These are phyloP conservation scores for Botryotinia calthae DNA, from an alignment of 2,329 filamentous ascomycete genomes.

Conservation along the genomic window DNA sequence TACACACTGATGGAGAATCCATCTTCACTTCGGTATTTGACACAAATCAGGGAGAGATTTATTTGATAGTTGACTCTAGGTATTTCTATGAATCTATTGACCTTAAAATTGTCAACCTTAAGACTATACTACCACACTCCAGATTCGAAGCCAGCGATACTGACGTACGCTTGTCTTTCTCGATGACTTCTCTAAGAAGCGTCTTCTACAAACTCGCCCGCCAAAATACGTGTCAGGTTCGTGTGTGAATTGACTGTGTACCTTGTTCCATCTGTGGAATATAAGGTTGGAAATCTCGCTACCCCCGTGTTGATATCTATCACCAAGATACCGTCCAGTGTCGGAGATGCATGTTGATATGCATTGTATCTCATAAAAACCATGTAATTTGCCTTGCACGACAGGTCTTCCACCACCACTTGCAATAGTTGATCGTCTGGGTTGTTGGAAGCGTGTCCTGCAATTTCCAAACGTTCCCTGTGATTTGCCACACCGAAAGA, in stretches of 20 bases:
- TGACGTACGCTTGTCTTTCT: background rate
- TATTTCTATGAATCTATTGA: background rate
- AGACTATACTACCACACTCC: background rate
- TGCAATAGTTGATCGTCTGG: background rate
- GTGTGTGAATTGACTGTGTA: background rate
- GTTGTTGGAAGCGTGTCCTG: background rate
- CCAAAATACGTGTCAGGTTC: background rate
- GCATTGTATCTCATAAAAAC: background rate
- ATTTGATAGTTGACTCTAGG: background rate
- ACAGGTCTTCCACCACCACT: background rate
- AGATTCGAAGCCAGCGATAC: background rate
- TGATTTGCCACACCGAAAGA: rapidly evolving
- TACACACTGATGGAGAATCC: background rate
- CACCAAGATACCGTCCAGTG: background rate
- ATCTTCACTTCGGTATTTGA: background rate
- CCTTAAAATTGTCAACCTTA: no score
- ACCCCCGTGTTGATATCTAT: background rate
- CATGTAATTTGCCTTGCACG: background rate
- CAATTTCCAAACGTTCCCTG: background rate
- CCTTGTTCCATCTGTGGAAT: no score
- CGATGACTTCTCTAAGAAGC: background rate
- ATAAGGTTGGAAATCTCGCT: rapidly evolving
- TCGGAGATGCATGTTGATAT: background rate
- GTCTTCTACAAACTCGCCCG: background rate
- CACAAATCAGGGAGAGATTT: background rate